These are phyloP conservation scores for Saccharomyces paradoxus DNA, from an alignment of 805 yeast species.

Conservation along the genomic window DNA sequence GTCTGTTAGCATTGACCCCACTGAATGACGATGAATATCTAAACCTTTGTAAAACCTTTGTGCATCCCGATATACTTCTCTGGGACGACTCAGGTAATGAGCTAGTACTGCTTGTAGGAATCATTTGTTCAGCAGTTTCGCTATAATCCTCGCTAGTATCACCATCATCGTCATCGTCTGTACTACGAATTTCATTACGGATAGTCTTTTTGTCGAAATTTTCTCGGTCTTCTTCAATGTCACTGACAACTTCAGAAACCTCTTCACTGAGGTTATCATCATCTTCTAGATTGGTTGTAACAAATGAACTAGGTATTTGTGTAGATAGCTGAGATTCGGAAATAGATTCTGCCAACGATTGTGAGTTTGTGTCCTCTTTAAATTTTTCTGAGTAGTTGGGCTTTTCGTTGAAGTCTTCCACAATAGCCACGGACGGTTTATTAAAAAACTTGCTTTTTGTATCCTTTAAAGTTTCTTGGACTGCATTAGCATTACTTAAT, in stretches of 20 bases:
- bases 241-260: slow-evolving; percentile 15
- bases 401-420: neutral
- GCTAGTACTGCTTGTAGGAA: neutral
- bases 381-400: neutral
- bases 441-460: slow-evolving; percentile 12
- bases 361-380: neutral
- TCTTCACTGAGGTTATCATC: slow-evolving; percentile 6
- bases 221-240: slow-evolving; percentile 6
- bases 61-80: neutral
- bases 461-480: neutral
- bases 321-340: slow-evolving; percentile 25
- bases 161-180: neutral
- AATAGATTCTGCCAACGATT: slow-evolving; percentile 1
- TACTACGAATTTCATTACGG: neutral
- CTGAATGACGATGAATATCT: neutral
- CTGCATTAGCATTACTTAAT: slow-evolving; percentile 3
- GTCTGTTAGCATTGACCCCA: neutral
- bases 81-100: neutral
- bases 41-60: neutral
- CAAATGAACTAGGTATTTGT: slow-evolving; percentile 18
- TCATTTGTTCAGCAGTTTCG: neutral
- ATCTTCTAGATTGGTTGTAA: neutral
- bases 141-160: neutral
- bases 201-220: neutral
- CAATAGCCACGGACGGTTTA: neutral